These are phyloP conservation scores for Diospyros lotus DNA, from an alignment of 148 eudicot species.

Conservation along the genomic window DNA sequence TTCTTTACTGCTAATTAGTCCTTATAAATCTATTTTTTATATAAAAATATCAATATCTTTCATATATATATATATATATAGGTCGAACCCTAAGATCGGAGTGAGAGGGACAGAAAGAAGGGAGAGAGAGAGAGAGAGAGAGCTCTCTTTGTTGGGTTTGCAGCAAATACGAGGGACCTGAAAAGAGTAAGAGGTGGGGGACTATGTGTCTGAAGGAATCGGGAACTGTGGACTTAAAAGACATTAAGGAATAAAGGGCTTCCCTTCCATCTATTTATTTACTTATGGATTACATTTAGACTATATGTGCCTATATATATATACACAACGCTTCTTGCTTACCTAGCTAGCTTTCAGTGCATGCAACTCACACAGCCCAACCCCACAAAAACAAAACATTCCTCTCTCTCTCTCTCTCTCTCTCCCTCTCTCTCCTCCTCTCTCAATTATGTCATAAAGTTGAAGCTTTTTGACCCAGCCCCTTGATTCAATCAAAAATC, in stretches of 20 bases:
- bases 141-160: neutral
- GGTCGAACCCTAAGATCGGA: no score
- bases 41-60: no score
- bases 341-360: constrained; percentile 32
- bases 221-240: constrained; percentile 53
- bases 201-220: constrained; percentile 41
- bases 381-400: constrained; percentile 32
- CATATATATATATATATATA: no score
- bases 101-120: no score
- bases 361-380: constrained; percentile 42
- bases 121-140: no score
- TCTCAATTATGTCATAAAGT: constrained; percentile 38
- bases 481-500: constrained; percentile 22
- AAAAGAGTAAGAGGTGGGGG: constrained; percentile 39
- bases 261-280: neutral
- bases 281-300: constrained; percentile 10
- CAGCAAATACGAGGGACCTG: constrained; percentile 30
- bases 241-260: constrained; percentile 30
- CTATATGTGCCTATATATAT: neutral
- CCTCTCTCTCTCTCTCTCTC: constrained; percentile 17
- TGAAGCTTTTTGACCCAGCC: constrained; percentile 36
- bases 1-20: no score
- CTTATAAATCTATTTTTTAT: no score
- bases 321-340: constrained; percentile 9
- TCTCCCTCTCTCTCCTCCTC: neutral